A percentile compares a stretch with the other conserved stretches of the same genome.
These are phyloP conservation scores for Melastoma malabathricum DNA, from an alignment of 345 rosid genomes.

Conservation along the genomic window DNA sequence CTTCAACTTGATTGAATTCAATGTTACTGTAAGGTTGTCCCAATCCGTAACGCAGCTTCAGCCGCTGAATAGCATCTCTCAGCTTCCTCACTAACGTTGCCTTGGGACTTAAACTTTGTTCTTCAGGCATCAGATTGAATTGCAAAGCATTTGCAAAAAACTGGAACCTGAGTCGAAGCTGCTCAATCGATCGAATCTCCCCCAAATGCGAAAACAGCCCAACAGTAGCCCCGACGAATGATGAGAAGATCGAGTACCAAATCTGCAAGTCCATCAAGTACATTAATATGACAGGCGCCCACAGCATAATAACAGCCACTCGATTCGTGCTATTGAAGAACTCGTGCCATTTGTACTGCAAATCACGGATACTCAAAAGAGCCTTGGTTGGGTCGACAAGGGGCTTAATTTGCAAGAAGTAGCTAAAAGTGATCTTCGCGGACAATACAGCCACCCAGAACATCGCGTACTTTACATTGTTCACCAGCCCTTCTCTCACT, in stretches of 20 bases:
- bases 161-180: slow-evolving; percentile 85
- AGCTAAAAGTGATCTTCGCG: slow-evolving; percentile 66
- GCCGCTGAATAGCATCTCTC: slow-evolving; percentile 61
- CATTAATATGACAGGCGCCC: slow-evolving; percentile 67
- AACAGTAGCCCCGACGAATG: slow-evolving; percentile 45
- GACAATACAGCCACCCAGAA: slow-evolving; percentile 57
- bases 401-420: slow-evolving; percentile 69
- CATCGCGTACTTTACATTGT: slow-evolving; percentile 57
- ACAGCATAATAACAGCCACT: slow-evolving; percentile 40
- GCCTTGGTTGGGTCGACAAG: slow-evolving; percentile 54
- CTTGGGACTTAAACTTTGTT: slow-evolving; percentile 28
- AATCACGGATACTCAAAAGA: slow-evolving; percentile 20
- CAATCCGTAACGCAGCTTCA: slow-evolving; percentile 72
- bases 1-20: slow-evolving; percentile 76
- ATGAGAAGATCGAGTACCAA: slow-evolving; percentile 75
- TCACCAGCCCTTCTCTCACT: slow-evolving; percentile 70
- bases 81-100: slow-evolving; percentile 59
- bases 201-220: slow-evolving; percentile 86
- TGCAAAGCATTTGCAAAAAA: slow-evolving; percentile 88
- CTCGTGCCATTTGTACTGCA: slow-evolving; percentile 51
- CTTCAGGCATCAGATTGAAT: slow-evolving; percentile 80
- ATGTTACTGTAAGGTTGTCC: slow-evolving; percentile 68
- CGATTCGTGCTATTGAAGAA: slow-evolving; percentile 56
- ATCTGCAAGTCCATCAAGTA: slow-evolving; percentile 81
- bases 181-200: slow-evolving; percentile 72